Percentiles rank a stretch among this genome's conserved stretches.
Conservation (phyloP, 805 yeast genomes). For the Barnettozyma botsteinii region DNA sequence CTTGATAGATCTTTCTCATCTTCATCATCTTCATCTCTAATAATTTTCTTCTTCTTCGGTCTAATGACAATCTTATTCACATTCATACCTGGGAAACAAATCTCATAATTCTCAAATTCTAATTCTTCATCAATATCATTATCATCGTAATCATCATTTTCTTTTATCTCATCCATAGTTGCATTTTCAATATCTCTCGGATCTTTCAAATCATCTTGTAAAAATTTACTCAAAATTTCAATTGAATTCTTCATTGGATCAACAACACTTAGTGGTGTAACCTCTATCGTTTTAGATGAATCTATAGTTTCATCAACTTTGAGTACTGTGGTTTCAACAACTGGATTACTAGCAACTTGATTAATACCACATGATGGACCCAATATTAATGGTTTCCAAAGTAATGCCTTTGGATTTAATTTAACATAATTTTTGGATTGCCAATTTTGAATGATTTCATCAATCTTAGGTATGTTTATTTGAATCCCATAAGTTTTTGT, state of each 20-base stretch:
- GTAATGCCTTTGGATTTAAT: constrained; percentile 46
- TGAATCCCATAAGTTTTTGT: constrained; percentile 47
- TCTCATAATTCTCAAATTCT: constrained; percentile 17
- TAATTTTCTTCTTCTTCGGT: constrained; percentile 22
- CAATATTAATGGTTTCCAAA: constrained; percentile 80
- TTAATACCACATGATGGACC: constrained; percentile 87
- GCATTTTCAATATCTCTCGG: constrained; percentile 54
- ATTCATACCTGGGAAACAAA: constrained; percentile 35
- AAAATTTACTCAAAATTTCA: constrained; percentile 49
- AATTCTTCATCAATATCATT: constrained; percentile 16
- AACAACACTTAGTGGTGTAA: too few species aligned
- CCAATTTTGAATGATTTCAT: constrained; percentile 43
- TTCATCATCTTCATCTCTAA: constrained; percentile 24
- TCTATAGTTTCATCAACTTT: constrained; percentile 9
- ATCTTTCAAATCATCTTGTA: constrained; percentile 65
- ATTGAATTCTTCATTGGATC: constrained; percentile 41
- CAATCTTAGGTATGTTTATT: constrained; percentile 41
- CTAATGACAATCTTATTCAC: constrained; percentile 14
- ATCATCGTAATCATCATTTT: constrained; percentile 22
- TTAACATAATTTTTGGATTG: constrained; percentile 44
- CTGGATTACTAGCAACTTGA: constrained; percentile 29
- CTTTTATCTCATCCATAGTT: constrained; percentile 42
- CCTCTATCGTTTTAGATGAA: not conserved
- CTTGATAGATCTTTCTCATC: constrained; percentile 14
- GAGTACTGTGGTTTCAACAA: constrained; percentile 24